Base-by-base conservation (phyloP, 2,329 filamentous ascomycete species). In the Diaporthe velutina region DNA sequence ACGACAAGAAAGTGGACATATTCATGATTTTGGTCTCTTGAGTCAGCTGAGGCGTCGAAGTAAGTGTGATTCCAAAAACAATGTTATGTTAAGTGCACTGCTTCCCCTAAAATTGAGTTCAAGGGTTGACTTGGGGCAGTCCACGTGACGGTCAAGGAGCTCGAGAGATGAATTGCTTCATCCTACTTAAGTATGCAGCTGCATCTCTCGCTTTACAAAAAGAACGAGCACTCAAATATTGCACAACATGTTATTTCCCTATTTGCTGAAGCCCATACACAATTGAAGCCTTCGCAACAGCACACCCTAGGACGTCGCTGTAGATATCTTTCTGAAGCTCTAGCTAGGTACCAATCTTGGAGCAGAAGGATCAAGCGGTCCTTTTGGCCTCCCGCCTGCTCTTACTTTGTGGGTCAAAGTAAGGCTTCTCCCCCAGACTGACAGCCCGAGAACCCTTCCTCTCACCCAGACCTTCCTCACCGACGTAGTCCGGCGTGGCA, bases 361-460 rank as follows among this genome's bases (percentile, higher is more conserved):
- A 66, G 10, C 3, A 4, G 8, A 1, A 7, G 3, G 4, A 15
- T 66, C 60, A 66, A 48, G 19, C 10, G 10, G 9, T 28, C 19
- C 28, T 48, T 48, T 13, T 35, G 28, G 42, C 42, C 25, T 67
- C 61, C 13, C 42, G 42, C 13, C 61, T 52, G 30, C 45, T 52
- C 48, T 60, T 81, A 77, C 85, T 87, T 74, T 80, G 70, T 1
- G 87, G 86, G 72, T 90, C 88, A 68, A 89, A 84, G 77, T 88
- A 91, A 1, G 88, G 88, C 78, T 81, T 83, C 81, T 91, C 89
- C 0, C 89, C 89, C 19, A 91, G 77, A 7, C 88, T 87, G 10
- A 90, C 88, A 3, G 85, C 87, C 1, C 89, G 80, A 42, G 86
- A 85, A 0, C 89, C 89, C 12, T 83, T 84, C 5, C 89, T 80